Evolutionary conservation across 2,329 filamentous ascomycete genomes (phyloP), one percentile per base, ranked within the genome.

Genomic region (Paramyrothecium sp.): DNA sequence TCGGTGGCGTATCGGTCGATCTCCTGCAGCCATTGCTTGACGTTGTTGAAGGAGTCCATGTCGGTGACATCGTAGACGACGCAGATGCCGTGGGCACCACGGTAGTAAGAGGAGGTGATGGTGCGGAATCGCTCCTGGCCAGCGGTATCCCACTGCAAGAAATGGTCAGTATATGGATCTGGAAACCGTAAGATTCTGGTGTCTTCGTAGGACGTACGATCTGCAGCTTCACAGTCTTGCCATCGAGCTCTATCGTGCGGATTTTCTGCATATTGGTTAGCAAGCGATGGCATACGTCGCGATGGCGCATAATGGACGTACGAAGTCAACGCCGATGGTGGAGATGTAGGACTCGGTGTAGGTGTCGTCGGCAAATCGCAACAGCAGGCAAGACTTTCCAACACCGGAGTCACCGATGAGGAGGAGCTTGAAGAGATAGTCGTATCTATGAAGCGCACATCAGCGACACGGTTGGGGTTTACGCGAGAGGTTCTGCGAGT

Each of bases 11-110:
- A 98, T 76, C 95, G 89, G 82, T 99, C 95, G 70, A 99, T 99
- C 82, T 99, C 95, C 79, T 99, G 95, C 61, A 99, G 87, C 95
- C 95, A 99, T 85, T 99, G 95, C 90, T 99, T 98, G 71, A 99
- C 95, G 82, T 98, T 99, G 89, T 99, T 98, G 91, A 99, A 99
- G 30, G 92, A 97, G 78, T 98, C 95, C 94, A 98, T 97, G 77
- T 99, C 95, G 67, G 95, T 99, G 73, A 99, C 95, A 88, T 99
- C 95, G 86, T 98, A 99, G 75, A 99, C 95, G 68, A 99, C 94
- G 81, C 95, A 99, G 81, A 99, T 99, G 70, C 95, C 95, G 81
- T 98, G 95, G 66, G 95, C 95, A 71, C 95, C 95, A 74, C 95
- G 92, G 85, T 99, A 99, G 86, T 99, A 99, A 61, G 95, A 98